Evolutionary conservation across 805 yeast genomes (phyloP), one percentile per base, ranked within the genome.

Genomic region (Candida silvatica): DNA sequence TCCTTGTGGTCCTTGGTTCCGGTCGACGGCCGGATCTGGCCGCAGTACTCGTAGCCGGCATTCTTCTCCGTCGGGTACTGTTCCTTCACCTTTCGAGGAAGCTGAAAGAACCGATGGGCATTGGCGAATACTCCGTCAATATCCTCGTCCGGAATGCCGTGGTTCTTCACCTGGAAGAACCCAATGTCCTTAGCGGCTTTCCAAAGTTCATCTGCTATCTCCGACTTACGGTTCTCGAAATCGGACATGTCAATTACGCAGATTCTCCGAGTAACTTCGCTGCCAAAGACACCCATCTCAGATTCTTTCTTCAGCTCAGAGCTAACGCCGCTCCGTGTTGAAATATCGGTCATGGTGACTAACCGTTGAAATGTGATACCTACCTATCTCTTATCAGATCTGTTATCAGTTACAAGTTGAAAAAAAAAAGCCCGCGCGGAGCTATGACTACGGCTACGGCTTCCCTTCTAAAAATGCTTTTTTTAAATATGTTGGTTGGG

Each of bases 391-490:
- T n/a, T n/a, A n/a, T n/a, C n/a, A n/a, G n/a, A n/a, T n/a, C n/a
- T n/a, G n/a, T n/a, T n/a, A n/a, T n/a, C n/a, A n/a, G n/a, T n/a
- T n/a, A n/a, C n/a, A n/a, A n/a, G n/a, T n/a, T n/a, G n/a, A n/a
- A n/a, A n/a, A n/a, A n/a, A n/a, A n/a, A n/a, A n/a, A n/a, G n/a
- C n/a, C n/a, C n/a, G n/a, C n/a, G n/a, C n/a, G n/a, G n/a, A n/a
- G n/a, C n/a, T n/a, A n/a, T n/a, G n/a, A n/a, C n/a, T n/a, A n/a
- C n/a, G n/a, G n/a, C n/a, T n/a, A n/a, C n/a, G n/a, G n/a, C n/a
- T n/a, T n/a, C n/a, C n/a, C n/a, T n/a, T 19, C 52, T 82, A 17
- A 58, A 54, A 47, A 54, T 27, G 56, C 54, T n/a, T 51, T 50
- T 19, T n/a, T 27, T 5, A 29, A 40, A 32, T 17, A 28, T 25